Evolutionary conservation across 169 alveolate genomes (phyloP), one percentile per base, ranked within the genome.

Genomic region (Eimeria maxima): DNA sequence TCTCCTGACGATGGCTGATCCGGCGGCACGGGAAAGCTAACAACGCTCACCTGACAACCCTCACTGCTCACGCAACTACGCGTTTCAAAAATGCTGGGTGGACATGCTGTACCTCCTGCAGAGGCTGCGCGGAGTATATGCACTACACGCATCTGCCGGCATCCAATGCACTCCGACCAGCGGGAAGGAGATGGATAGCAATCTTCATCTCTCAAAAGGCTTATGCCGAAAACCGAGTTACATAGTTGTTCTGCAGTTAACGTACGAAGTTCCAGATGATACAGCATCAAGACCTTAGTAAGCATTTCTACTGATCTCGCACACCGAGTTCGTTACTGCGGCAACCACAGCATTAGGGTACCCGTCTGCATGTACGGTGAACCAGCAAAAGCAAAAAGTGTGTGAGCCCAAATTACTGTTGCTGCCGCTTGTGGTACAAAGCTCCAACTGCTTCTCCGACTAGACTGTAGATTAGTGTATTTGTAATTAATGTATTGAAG

Each of bases 111-210:
- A 3, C 93, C 93, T 60, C 60, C 81, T 20, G 93, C 93, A 10
- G 93, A 33, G 60, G 93, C 93, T 44, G 93, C 93, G 20, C 93
- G 93, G 44, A 86, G 81, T 47, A 86, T 86, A 47, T 86, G 93
- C 93, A 80, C 60, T 16, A 63, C 93, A 42, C 93, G 93, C 93
- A 86, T 86, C 80, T 86, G 93, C 60, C 93, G 76, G 16, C 93
- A 86, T 45, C 93, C 93, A 24, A 86, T 86, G 71, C 93, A 86
- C 81, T 86, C 93, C 63, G 93, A 86, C 93, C 93, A 86, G 81
- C 93, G 93, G 50, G 93, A 86, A 13, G 93, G 81, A 86, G 93
- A 86, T 16, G 93, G 93, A 63, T 60, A 86, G 65, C 93, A 86
- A 50, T 86, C 93, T 86, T 86, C 93, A 13, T 33, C 63, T 86